Percentiles rank a stretch among this genome's conserved stretches.
Evolutionary conservation across 2,329 filamentous ascomycete genomes (phyloP).

Genomic region (Diplocarpon mali): DNA sequence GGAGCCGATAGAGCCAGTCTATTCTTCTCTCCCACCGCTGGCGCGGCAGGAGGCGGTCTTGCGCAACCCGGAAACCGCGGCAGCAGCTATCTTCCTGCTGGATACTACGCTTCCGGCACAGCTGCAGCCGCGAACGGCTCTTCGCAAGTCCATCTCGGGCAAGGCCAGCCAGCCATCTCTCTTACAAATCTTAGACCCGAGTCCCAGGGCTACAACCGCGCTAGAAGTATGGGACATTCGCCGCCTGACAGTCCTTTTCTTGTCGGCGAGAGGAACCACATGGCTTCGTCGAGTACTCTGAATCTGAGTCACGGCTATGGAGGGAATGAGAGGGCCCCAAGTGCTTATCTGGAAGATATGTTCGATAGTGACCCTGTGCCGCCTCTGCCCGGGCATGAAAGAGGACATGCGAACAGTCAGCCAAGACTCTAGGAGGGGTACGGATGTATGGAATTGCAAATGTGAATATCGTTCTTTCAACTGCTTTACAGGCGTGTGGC

Average conservation of each 20-base stretch:
- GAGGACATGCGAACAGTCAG: no score
- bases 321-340: conserved; percentile 59
- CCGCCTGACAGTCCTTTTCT: conserved; percentile 56
- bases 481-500: no score
- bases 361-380: conserved; percentile 46
- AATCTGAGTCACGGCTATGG: conserved; percentile 48
- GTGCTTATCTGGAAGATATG: conserved; percentile 81
- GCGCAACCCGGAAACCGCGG: conserved; percentile 48
- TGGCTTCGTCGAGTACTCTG: conserved; percentile 51
- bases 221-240: conserved; percentile 32
- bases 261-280: conserved; percentile 20
- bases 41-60: conserved; percentile 41
- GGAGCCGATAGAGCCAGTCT: conserved; percentile 32
- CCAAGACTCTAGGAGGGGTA: no score
- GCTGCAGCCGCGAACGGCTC: conserved; percentile 26
- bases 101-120: conserved; percentile 70
- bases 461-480: no score
- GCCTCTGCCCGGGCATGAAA: conserved; percentile 10
- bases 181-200: conserved; percentile 43
- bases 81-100: conserved; percentile 77
- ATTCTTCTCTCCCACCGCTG: conserved; percentile 92
- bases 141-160: conserved; percentile 28
- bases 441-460: no score
- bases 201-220: conserved; percentile 39
- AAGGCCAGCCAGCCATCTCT: conserved; percentile 39